Evolutionary conservation across 2,329 filamentous ascomycete species (phyloP), one percentile per base, ranked within the genome.

Genomic region (Domatiomyces catenatus): DNA sequence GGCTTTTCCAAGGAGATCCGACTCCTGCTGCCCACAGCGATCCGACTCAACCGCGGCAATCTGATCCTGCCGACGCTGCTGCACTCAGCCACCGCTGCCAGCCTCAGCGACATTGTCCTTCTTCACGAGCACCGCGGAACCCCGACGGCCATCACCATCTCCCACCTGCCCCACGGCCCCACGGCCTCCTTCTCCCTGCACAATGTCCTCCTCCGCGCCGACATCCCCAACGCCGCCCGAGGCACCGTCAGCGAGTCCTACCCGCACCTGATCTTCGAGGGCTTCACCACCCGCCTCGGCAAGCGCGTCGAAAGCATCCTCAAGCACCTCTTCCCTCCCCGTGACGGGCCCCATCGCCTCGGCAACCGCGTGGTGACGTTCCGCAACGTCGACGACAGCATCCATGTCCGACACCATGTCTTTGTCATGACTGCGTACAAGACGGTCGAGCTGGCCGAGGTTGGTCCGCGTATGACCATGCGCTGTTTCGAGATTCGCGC

Each of bases 391-490:
- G 88, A 94, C 58, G 79, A 83, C 58, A 78, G 73, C 53, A 93
- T 96, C 48, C 90, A 98, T 68, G 84, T 98, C 45, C 79, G 92
- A 3, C 87, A 94, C 65, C 84, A 88, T 65, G 89, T 98, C 1
- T 98, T 95, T 63, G 90, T 98, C 17, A 83, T 86, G 65, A 96
- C 92, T 0, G 84, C 86, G 0, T 92, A 90, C 63, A 82, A 94
- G 63, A 86, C 83, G 52, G 86, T 96, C 2, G 88, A 94, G 66
- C 69, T 94, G 60, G 83, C 85, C 12, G 88, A 94, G 66, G 87
- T 94, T 48, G 88, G 90, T 0, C 92, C 92, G 1, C 76, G 92
- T 51, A 94, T 96, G 86, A 94, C 88, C n/a, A 92, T 96, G 87
- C 76, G 87, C 58, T 72, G 88, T 49, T 98, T 96, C 63, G 87